Evolutionary conservation across 495 filamentous ascomycete genomes (phyloP).

Genomic region (Pseudoneurospora amorphoporcata): DNA sequence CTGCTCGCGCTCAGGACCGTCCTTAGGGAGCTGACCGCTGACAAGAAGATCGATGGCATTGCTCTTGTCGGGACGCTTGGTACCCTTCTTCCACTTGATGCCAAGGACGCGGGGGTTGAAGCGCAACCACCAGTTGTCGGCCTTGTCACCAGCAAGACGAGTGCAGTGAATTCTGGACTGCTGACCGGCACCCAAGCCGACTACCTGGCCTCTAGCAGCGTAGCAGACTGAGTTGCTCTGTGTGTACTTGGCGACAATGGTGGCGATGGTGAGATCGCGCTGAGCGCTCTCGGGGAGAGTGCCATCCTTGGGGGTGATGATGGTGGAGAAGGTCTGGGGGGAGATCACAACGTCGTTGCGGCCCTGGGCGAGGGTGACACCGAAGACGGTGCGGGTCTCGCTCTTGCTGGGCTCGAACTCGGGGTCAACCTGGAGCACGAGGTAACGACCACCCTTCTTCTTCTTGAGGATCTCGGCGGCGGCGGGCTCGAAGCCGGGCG

Average conservation of each 20-base stretch:
- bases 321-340: constrained; percentile 70
- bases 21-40: constrained; percentile 73
- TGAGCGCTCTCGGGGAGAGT: constrained; percentile 69
- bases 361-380: constrained; percentile 73
- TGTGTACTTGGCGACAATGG: constrained; percentile 94
- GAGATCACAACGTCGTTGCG: constrained; percentile 86
- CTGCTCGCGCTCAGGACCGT: constrained; percentile 66
- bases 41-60: constrained; percentile 95
- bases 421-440: constrained; percentile 89
- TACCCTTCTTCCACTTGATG: constrained; percentile 94
- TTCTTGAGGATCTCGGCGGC: constrained; percentile 88
- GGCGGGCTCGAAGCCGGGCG: constrained; percentile 71
- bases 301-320: constrained; percentile 73
- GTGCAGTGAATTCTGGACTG: constrained; percentile 98
- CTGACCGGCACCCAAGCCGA: constrained; percentile 91
- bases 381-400: constrained; percentile 81
- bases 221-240: constrained; percentile 99
- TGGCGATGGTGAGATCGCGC: constrained; percentile 87
- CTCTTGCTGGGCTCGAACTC: constrained; percentile 64
- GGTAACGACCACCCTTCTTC: constrained; percentile 97
- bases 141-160: constrained; percentile 94
- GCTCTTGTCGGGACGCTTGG: constrained; percentile 92
- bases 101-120: constrained; percentile 80
- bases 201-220: constrained; percentile 84
- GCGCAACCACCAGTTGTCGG: constrained; percentile 98